Evolutionary conservation across 2,329 filamentous ascomycete genomes (phyloP).

Genomic region (Fusarium sororula): DNA sequence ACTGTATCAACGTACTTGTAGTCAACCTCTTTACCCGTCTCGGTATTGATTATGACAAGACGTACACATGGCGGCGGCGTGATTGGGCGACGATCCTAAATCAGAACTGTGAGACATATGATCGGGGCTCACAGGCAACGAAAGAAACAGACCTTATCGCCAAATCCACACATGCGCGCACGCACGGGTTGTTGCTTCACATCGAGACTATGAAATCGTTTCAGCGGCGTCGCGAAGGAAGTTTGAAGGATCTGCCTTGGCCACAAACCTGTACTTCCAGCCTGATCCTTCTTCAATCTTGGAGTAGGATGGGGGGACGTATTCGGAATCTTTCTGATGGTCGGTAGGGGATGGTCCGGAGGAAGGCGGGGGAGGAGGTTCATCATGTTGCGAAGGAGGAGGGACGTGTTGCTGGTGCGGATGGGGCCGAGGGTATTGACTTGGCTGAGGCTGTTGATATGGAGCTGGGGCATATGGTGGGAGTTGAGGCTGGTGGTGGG

Average conservation of each 20-base stretch:
- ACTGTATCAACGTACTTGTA: constrained; percentile 70
- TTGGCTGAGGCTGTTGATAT: constrained; percentile 40
- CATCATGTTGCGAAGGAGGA: constrained; percentile 36
- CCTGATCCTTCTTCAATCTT: constrained; percentile 48
- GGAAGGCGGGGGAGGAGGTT: constrained; percentile 27
- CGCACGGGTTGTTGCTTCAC: constrained; percentile 92
- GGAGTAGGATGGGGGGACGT: constrained; percentile 43
- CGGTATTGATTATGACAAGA: constrained; percentile 78
- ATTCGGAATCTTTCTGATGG: constrained; percentile 20
- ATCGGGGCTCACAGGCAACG: neutral
- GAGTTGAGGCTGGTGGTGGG: constrained; percentile 33
- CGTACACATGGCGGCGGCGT: constrained; percentile 93
- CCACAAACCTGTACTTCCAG: constrained; percentile 49
- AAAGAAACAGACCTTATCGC: constrained; percentile 79
- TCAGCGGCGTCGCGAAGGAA: constrained; percentile 25
- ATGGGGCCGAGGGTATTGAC: constrained; percentile 36
- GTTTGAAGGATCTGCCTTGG: neutral
- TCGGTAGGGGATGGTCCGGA: constrained; percentile 28
- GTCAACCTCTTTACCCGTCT: constrained; percentile 82
- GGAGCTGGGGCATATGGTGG: constrained; percentile 31
- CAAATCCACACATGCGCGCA: constrained; percentile 98
- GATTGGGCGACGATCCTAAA: constrained; percentile 89
- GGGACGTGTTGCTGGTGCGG: constrained; percentile 39
- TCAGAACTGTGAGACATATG: constrained; percentile 1
- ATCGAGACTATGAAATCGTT: constrained; percentile 62